Conservation (phyloP, 768 basidiomycete genomes). For the Calocybe gangraenosa region DNA sequence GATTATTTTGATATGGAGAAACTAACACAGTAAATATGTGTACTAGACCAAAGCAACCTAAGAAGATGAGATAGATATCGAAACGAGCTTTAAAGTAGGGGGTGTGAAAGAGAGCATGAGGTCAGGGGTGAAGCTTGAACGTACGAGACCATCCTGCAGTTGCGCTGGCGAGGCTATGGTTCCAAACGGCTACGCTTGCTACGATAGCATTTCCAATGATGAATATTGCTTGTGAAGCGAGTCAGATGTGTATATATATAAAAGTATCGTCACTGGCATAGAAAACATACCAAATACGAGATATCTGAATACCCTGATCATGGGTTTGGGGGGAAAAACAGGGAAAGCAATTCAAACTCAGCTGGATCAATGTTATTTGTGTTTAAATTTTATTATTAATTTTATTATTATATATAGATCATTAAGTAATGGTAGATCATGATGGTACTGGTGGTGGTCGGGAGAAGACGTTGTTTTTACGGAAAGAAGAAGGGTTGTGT, state of each 20-base stretch:
- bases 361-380: constrained; percentile 9
- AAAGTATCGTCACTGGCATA: not conserved
- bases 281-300: constrained; percentile 48
- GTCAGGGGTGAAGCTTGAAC: constrained; percentile 17
- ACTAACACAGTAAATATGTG: constrained; percentile 59
- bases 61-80: constrained; percentile 56
- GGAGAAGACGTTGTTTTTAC: constrained; percentile 4
- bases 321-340: too few relatives aligned
- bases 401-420: too few relatives aligned
- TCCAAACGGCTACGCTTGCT: constrained; percentile 67
- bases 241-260: constrained; percentile 7
- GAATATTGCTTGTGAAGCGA: constrained; percentile 44
- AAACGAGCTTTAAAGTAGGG: constrained; percentile 32
- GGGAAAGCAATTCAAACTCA: constrained; percentile 12
- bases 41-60: constrained; percentile 55
- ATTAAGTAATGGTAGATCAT: too few relatives aligned
- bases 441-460: constrained; percentile 2
- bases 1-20: not conserved
- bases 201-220: constrained; percentile 62
- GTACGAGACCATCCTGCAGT: constrained; percentile 31
- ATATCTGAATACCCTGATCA: constrained; percentile 50
- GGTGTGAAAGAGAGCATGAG: constrained; percentile 1
- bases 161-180: constrained; percentile 45
- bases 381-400: too few relatives aligned
- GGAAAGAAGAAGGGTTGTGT: not conserved